Percentiles rank a stretch among this genome's conserved stretches.
These are phyloP conservation scores for Strobilomyces echinocephalus DNA, from an alignment of 768 basidiomycete genomes.

Conservation along the genomic window DNA sequence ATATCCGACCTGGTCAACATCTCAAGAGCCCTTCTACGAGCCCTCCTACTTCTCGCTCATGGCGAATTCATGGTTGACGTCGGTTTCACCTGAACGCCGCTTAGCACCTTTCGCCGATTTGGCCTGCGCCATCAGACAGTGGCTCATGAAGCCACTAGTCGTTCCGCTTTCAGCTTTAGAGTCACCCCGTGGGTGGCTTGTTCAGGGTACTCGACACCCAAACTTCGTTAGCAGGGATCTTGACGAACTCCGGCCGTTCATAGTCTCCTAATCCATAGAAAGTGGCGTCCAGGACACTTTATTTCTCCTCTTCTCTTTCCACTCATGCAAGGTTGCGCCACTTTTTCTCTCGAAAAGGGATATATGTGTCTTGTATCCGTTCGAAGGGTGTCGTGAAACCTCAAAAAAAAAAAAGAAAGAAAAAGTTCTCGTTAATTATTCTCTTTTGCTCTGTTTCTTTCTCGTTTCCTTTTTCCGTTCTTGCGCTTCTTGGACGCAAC, in stretches of 20 bases:
- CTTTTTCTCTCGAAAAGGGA: conserved; percentile 2
- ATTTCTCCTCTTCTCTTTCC: background rate
- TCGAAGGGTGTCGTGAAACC: background rate
- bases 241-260: background rate
- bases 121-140: background rate
- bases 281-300: background rate
- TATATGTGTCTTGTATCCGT: background rate
- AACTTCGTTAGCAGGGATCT: background rate
- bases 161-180: conserved; percentile 1
- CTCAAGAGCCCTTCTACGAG: conserved; percentile 4
- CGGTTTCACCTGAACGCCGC: background rate
- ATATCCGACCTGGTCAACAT: conserved; percentile 18
- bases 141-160: conserved; percentile 11
- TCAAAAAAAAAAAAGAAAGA: background rate
- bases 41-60: conserved; percentile 16
- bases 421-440: background rate
- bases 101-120: background rate
- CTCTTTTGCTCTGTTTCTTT: background rate
- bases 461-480: background rate
- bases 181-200: conserved; percentile 1
- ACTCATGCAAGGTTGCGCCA: background rate
- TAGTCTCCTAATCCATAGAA: conserved; percentile 8
- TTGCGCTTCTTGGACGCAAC: background rate
- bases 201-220: background rate
- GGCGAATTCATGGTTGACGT: conserved; percentile 25